These are phyloP conservation scores for Leptodontidium sp. DNA, from an alignment of 2,329 filamentous ascomycete species.

Conservation along the genomic window DNA sequence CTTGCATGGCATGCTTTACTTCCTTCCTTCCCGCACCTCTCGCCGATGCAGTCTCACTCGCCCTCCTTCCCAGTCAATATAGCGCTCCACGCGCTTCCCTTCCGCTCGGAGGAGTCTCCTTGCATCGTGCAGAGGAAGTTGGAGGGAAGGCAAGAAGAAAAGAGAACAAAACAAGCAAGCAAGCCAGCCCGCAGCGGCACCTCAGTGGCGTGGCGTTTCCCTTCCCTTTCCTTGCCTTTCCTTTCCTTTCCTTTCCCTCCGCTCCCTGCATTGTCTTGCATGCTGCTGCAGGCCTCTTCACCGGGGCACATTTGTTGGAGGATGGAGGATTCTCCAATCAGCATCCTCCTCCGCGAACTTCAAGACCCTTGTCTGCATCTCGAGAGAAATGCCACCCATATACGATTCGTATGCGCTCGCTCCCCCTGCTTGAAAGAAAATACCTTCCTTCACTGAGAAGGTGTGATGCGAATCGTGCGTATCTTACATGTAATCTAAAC, in stretches of 20 bases:
- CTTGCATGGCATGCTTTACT: constrained; percentile 5
- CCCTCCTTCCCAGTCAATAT: background rate
- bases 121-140: background rate
- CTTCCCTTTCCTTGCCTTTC: background rate
- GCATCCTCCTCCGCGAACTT: too few relatives aligned
- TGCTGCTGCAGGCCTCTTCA: constrained; percentile 3
- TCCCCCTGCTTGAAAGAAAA: background rate
- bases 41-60: too few relatives aligned
- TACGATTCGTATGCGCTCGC: background rate
- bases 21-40: constrained; percentile 1
- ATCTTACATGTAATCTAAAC: background rate
- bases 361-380: background rate
- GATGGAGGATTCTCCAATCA: background rate
- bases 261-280: background rate
- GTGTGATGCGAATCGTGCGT: background rate
- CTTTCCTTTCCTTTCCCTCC: too few relatives aligned
- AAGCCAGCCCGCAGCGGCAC: background rate
- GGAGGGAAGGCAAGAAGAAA: background rate
- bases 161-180: background rate
- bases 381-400: background rate
- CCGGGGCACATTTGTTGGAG: background rate
- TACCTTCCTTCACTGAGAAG: too few relatives aligned
- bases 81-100: background rate
- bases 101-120: background rate
- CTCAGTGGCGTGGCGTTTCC: background rate